These are phyloP conservation scores for Metschnikowia shivogae DNA, from an alignment of 805 yeast species.

Conservation along the genomic window DNA sequence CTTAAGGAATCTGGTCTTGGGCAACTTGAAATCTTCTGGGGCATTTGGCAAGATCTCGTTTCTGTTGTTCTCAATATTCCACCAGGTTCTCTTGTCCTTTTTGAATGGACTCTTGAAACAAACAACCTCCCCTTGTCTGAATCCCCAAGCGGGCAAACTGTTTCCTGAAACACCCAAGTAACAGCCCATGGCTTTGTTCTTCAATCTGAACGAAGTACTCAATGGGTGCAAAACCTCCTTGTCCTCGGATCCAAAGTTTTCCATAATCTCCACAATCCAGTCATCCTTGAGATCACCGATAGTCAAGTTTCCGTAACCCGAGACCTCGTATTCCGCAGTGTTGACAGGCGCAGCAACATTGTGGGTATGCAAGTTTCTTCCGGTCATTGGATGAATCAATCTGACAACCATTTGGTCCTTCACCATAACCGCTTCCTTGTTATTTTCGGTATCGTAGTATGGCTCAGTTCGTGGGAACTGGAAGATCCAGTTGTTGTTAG, in stretches of 20 bases:
- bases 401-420: slow-evolving; percentile 60
- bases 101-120: slow-evolving; percentile 65
- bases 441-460: slow-evolving; percentile 29
- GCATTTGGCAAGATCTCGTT: slow-evolving; percentile 59
- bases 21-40: slow-evolving; percentile 58
- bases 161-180: slow-evolving; percentile 82
- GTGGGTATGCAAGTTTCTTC: slow-evolving; percentile 70
- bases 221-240: slow-evolving; percentile 63
- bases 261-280: slow-evolving; percentile 69
- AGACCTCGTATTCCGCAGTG: slow-evolving; percentile 54
- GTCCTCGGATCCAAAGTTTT: slow-evolving; percentile 56
- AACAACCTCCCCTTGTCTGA: slow-evolving; percentile 93
- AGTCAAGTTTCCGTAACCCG: slow-evolving; percentile 65
- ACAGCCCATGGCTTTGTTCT: slow-evolving; percentile 66
- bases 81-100: slow-evolving; percentile 83
- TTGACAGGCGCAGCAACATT: slow-evolving; percentile 59
- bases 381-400: slow-evolving; percentile 57
- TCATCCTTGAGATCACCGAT: slow-evolving; percentile 72
- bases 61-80: slow-evolving; percentile 74
- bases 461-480: slow-evolving; percentile 42
- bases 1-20: slow-evolving; percentile 52
- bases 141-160: slow-evolving; percentile 93
- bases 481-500: slow-evolving; percentile 45
- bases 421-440: slow-evolving; percentile 35
- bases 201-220: slow-evolving; percentile 76